A percentile compares a stretch with the other conserved stretches of the same genome.
Evolutionary conservation across 2,329 filamentous ascomycete species (phyloP).

Genomic region (Alternaria infectoria): DNA sequence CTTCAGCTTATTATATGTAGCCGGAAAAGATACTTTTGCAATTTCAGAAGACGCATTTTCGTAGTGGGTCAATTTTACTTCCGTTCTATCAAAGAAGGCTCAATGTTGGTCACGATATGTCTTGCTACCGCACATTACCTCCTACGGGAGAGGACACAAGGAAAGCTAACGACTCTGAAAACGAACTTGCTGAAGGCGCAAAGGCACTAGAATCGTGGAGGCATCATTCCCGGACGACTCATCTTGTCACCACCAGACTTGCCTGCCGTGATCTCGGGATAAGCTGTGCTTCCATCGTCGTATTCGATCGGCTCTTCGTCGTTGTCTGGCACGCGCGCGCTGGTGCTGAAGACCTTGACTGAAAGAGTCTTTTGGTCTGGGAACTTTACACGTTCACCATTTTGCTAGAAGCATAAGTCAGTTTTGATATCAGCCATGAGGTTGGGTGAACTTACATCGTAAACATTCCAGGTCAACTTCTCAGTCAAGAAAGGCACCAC

Average conservation of each 20-base stretch:
- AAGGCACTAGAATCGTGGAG: not conserved
- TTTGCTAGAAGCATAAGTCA: not conserved
- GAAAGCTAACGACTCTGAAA: not conserved
- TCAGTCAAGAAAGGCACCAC: conserved; percentile 37
- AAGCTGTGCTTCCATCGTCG: conserved; percentile 6
- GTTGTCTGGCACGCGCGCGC: conserved; percentile 25
- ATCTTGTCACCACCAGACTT: not conserved
- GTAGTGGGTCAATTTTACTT: too few species aligned
- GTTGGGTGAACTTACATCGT: conserved; percentile 20
- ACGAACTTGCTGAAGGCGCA: not conserved
- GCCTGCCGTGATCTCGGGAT: conserved; percentile 17
- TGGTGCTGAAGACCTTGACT: conserved; percentile 23
- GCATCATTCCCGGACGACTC: not conserved
- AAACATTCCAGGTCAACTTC: conserved; percentile 38
- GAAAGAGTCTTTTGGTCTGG: conserved; percentile 16
- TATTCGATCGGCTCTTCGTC: conserved; percentile 21
- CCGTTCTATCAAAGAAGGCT: too few species aligned
- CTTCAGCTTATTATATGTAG: too few species aligned
- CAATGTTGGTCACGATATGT: not conserved
- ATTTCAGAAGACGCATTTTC: not conserved
- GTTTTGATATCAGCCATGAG: not conserved
- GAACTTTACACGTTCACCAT: conserved; percentile 10
- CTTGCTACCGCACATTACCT: not conserved
- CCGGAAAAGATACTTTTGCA: not conserved
- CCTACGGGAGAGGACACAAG: not conserved